Percentiles rank a stretch among this genome's conserved stretches.
phyloP scores from a whole-genome alignment of 305 asterid species.

The Fraxinus ornus region DNA sequence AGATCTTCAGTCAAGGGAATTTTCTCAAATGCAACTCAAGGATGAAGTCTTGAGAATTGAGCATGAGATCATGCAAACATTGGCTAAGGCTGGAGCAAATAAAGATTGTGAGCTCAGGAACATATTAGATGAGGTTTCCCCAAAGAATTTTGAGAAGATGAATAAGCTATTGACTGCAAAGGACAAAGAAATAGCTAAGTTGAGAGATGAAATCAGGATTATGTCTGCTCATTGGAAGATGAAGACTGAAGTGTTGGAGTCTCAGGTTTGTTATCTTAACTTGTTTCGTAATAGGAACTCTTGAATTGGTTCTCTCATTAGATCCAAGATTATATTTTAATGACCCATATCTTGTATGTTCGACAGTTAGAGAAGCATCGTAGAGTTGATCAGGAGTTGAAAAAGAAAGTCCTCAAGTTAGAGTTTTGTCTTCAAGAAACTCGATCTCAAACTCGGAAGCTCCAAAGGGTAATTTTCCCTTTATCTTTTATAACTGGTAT shows the following conservation, averaged over 20 bases:
- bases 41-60: slow-evolving; percentile 79
- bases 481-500: not conserved
- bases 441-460: slow-evolving; percentile 73
- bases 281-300: not conserved
- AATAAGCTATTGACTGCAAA: slow-evolving; percentile 57
- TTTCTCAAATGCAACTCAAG: slow-evolving; percentile 72
- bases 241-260: slow-evolving; percentile 75
- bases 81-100: slow-evolving; percentile 60
- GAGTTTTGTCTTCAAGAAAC: slow-evolving; percentile 81
- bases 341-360: not conserved
- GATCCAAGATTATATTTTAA: not conserved
- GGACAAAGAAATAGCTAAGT: slow-evolving; percentile 74
- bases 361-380: slow-evolving; percentile 63
- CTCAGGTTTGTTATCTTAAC: slow-evolving; percentile 53
- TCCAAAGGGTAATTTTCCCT: slow-evolving; percentile 60
- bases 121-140: slow-evolving; percentile 72
- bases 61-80: slow-evolving; percentile 72
- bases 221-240: slow-evolving; percentile 93
- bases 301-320: not conserved
- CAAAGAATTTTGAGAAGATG: slow-evolving; percentile 54
- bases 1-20: slow-evolving; percentile 72
- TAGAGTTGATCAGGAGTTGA: slow-evolving; percentile 74
- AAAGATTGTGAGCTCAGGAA: slow-evolving; percentile 64
- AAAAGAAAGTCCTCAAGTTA: slow-evolving; percentile 62
- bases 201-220: slow-evolving; percentile 71